phyloP scores from a whole-genome alignment of 169 alveolate genomes.

The Plasmodium berghei region DNA sequence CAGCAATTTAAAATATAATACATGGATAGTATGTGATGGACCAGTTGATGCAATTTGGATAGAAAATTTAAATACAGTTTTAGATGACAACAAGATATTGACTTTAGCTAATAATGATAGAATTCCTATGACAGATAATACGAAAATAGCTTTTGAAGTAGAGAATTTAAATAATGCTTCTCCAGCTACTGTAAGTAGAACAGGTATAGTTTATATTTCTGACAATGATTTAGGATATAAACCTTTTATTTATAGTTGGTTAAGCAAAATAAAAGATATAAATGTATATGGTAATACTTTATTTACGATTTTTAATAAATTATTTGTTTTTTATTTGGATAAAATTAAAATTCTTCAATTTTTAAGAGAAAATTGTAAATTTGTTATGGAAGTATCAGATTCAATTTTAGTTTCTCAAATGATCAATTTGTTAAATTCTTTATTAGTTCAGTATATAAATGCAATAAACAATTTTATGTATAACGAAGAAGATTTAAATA shows the following conservation, averaged over 20 bases:
- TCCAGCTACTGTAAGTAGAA: constrained; percentile 98
- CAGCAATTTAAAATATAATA: constrained; percentile 93
- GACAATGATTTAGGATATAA: constrained; percentile 91
- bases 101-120: constrained; percentile 98
- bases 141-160: constrained; percentile 91
- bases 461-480: constrained; percentile 81
- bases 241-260: constrained; percentile 94
- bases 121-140: constrained; percentile 90
- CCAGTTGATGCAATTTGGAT: constrained; percentile 99
- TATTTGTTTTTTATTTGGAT: constrained; percentile 76
- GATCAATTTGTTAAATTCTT: constrained; percentile 90
- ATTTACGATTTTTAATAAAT: constrained; percentile 71
- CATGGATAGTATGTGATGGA: constrained; percentile 99
- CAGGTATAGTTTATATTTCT: constrained; percentile 98
- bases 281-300: constrained; percentile 43
- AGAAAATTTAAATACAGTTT: constrained; percentile 97
- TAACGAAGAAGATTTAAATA: constrained; percentile 71
- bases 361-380: constrained; percentile 80
- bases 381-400: constrained; percentile 91
- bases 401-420: constrained; percentile 87
- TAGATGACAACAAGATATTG: constrained; percentile 98
- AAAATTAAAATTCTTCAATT: constrained; percentile 76
- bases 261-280: constrained; percentile 90
- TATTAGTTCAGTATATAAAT: constrained; percentile 86
- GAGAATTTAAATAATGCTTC: constrained; percentile 97